Evolutionary conservation across 805 yeast genomes (phyloP).

Genomic region (Naumovozyma dairenensis): DNA sequence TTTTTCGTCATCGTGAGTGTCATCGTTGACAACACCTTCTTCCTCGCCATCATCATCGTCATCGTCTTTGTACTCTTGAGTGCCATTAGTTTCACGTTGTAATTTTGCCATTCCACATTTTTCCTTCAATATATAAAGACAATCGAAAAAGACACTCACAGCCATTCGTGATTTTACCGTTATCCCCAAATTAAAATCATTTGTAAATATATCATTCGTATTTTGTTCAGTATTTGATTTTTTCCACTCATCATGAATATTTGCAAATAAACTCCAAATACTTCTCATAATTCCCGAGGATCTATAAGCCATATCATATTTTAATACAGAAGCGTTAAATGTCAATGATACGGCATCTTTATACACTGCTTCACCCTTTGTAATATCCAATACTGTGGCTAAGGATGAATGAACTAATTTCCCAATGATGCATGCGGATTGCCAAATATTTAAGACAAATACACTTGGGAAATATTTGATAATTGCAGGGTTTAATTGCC

Average conservation of each 20-base stretch:
- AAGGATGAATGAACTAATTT: slow-evolving; percentile 70
- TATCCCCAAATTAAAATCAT: slow-evolving; percentile 34
- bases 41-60: slow-evolving; percentile 7
- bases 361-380: slow-evolving; percentile 61
- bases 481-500: slow-evolving; percentile 48
- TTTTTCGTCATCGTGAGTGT: slow-evolving; percentile 29
- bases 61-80: slow-evolving; percentile 1
- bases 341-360: slow-evolving; percentile 58
- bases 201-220: slow-evolving; percentile 1
- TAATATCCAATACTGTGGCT: slow-evolving; percentile 54
- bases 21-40: slow-evolving; percentile 26
- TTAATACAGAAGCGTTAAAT: slow-evolving; percentile 71
- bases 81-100: slow-evolving; percentile 25
- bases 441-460: slow-evolving; percentile 79
- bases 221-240: slow-evolving; percentile 8
- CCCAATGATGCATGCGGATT: slow-evolving; percentile 76
- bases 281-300: slow-evolving; percentile 90
- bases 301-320: slow-evolving; percentile 87
- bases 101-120: slow-evolving; percentile 78
- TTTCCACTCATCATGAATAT: slow-evolving; percentile 47
- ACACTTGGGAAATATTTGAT: slow-evolving; percentile 77
- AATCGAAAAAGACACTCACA: slow-evolving; percentile 87
- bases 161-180: slow-evolving; percentile 77
- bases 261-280: slow-evolving; percentile 79
- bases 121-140: slow-evolving; percentile 73